Evolutionary conservation across 768 basidiomycete genomes (phyloP).

Genomic region (Suillus decipiens): DNA sequence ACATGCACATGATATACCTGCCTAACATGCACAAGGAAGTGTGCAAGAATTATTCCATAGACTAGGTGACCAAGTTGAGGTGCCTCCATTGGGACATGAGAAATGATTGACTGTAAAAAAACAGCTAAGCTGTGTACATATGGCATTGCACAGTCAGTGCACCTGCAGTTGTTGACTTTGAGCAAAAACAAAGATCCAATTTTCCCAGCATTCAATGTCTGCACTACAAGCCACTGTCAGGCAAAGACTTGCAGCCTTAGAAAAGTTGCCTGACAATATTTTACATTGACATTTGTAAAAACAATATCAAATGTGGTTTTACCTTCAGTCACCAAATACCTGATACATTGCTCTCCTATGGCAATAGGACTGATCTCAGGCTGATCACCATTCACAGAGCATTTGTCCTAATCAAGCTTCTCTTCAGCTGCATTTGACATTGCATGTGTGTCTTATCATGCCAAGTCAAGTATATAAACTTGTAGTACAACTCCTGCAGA

Average conservation of each 20-base stretch:
- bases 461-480: too few species aligned
- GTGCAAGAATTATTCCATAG: constrained; percentile 93
- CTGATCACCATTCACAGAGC: constrained; percentile 34
- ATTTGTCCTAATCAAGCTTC: constrained; percentile 42
- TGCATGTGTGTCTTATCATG: too few species aligned
- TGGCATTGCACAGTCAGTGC: constrained; percentile 19
- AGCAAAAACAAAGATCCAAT: constrained; percentile 91
- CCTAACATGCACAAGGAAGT: constrained; percentile 80
- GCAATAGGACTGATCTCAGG: constrained; percentile 53
- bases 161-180: constrained; percentile 81
- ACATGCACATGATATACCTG: constrained; percentile 43
- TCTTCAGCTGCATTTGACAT: too few species aligned
- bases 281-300: not conserved
- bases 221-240: constrained; percentile 86
- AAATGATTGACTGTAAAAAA: constrained; percentile 72
- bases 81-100: constrained; percentile 79
- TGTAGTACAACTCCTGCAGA: too few species aligned
- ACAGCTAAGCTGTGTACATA: constrained; percentile 1
- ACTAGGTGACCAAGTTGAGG: constrained; percentile 83
- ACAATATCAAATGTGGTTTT: constrained; percentile 18
- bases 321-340: constrained; percentile 85
- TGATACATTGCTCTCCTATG: constrained; percentile 86
- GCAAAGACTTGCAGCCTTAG: constrained; percentile 78
- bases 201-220: constrained; percentile 86
- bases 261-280: constrained; percentile 52